These are phyloP conservation scores for Ceratopteris richardii DNA, from an alignment of 75 land plant species.

Conservation along the genomic window DNA sequence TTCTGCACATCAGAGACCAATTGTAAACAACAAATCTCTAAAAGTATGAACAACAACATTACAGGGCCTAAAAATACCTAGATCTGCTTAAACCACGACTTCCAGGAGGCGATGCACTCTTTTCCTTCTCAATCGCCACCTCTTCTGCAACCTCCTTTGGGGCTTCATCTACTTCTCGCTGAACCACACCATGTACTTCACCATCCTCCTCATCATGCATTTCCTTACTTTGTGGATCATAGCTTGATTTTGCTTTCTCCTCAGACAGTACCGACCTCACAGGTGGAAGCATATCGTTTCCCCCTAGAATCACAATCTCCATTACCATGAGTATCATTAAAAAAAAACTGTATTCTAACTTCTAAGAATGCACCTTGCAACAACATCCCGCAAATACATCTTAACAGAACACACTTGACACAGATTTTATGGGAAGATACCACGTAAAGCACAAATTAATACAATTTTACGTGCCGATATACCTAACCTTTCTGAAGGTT, in stretches of 20 bases:
- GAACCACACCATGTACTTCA: not conserved
- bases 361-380: too few species aligned
- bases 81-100: slow-evolving; percentile 4
- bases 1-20: not conserved
- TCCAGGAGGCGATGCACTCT: slow-evolving; percentile 2
- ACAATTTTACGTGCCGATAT: too few species aligned
- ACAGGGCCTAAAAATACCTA: slow-evolving; percentile 5
- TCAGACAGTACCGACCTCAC: slow-evolving; percentile 9
- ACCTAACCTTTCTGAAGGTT: too few species aligned
- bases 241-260: slow-evolving; percentile 9
- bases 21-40: not conserved
- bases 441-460: too few species aligned
- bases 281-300: slow-evolving; percentile 5
- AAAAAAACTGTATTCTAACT: too few species aligned
- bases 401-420: too few species aligned
- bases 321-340: too few species aligned
- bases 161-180: slow-evolving; percentile 6
- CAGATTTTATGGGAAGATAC: too few species aligned
- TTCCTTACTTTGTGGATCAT: not conserved
- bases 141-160: slow-evolving; percentile 5
- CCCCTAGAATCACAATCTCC: not conserved
- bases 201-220: too few species aligned
- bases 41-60: too few species aligned
- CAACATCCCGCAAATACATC: too few species aligned
- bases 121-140: not conserved